Percentiles rank a stretch among this genome's conserved stretches.
These are phyloP conservation scores for Nothomitra cinnamomea DNA, from an alignment of 2,329 filamentous ascomycete species.

Conservation along the genomic window DNA sequence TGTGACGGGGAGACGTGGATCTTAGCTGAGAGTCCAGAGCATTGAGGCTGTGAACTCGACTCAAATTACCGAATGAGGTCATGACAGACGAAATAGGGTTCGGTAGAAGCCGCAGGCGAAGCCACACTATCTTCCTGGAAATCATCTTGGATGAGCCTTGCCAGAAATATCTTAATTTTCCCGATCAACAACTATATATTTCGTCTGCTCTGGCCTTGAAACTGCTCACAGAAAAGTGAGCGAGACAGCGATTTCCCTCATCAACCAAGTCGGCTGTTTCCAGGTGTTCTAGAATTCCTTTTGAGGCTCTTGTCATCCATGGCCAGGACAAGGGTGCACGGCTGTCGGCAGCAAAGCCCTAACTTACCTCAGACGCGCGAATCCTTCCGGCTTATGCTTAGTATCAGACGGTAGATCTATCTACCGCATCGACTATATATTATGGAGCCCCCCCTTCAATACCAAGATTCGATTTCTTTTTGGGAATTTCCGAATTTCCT, in stretches of 20 bases:
- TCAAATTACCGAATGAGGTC: not conserved
- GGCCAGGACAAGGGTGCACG: too few relatives aligned
- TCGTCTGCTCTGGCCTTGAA: not conserved
- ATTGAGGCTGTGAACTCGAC: not conserved
- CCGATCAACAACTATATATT: not conserved
- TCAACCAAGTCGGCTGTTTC: not conserved
- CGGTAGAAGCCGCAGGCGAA: not conserved
- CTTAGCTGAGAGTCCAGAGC: not conserved
- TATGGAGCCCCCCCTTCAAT: too few relatives aligned
- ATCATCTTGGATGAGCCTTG: not conserved
- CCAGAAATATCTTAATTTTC: not conserved
- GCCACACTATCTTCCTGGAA: not conserved
- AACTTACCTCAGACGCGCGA: too few relatives aligned
- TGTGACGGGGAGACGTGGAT: not conserved
- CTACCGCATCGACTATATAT: too few relatives aligned
- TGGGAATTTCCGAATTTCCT: too few relatives aligned
- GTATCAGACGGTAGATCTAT: too few relatives aligned
- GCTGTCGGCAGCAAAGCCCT: too few relatives aligned
- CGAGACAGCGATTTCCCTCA: not conserved
- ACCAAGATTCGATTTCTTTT: too few relatives aligned
- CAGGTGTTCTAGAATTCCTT: too few relatives aligned
- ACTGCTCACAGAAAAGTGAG: not conserved
- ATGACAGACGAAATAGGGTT: not conserved
- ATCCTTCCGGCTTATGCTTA: too few relatives aligned
- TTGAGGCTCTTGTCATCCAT: too few relatives aligned